Conservation (phyloP, 192 early-diverging fungal genomes). For the Entomortierella beljakovae region DNA sequence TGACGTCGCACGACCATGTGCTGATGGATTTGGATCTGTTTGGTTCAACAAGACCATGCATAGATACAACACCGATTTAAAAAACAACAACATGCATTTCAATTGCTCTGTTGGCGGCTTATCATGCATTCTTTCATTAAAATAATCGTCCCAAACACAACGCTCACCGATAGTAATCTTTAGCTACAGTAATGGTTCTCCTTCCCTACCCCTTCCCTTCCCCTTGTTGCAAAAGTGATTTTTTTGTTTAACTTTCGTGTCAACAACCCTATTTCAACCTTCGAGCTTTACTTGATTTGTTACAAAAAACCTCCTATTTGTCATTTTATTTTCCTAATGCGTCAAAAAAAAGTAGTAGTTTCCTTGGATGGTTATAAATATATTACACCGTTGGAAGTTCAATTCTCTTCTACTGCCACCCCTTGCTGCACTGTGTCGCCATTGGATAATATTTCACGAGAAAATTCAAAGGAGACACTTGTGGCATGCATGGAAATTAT, state of each 20-base stretch:
- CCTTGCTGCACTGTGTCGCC: not conserved
- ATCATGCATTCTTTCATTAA: too few species aligned
- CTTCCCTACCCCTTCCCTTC: too few species aligned
- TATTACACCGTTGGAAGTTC: not conserved
- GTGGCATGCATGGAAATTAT: too few species aligned
- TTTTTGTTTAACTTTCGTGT: too few species aligned
- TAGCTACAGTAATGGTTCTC: too few species aligned
- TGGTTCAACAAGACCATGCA: constrained; percentile 9
- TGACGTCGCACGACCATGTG: constrained; percentile 14
- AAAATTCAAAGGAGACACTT: not conserved
- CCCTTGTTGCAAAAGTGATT: too few species aligned
- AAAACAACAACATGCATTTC: not conserved
- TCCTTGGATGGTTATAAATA: not conserved
- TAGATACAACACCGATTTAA: not conserved
- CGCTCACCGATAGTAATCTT: too few species aligned
- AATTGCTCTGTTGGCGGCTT: not conserved
- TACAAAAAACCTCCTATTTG: too few species aligned
- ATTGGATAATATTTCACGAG: not conserved
- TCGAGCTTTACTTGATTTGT: too few species aligned
- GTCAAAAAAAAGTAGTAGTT: too few species aligned
- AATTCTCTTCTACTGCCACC: not conserved
- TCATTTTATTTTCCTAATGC: not conserved
- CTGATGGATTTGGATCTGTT: constrained; percentile 9
- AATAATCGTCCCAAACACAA: too few species aligned
- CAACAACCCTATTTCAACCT: too few species aligned